Base-by-base conservation (phyloP, 2,329 filamentous ascomycete species). In the Trichophyton equinum region DNA sequence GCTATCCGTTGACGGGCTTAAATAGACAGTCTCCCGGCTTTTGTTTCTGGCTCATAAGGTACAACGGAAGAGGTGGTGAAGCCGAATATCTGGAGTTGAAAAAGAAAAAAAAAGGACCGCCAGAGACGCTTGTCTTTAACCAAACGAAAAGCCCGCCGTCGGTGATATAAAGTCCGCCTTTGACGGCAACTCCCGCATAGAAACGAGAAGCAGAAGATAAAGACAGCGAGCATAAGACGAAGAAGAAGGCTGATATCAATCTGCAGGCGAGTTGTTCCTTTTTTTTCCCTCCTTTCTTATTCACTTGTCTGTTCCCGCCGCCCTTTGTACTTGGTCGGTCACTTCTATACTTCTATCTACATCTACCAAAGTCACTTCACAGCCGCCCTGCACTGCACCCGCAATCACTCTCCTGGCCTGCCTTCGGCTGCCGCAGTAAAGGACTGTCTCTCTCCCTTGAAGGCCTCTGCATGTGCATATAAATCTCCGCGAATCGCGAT, bases 401-500 rank as follows among this genome's bases (percentile, higher is more conserved):
- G 22, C 22, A 47, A 22, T 22, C 44, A 11, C 18, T 7, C 9
- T 47, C 44, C 8, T 7, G 2, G 15, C 6, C 42, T 46, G 6
- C 42, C 15, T 46, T 5, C 11, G 33, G 33, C 33, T 38, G 42
- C 42, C 42, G 15, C 42, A 46, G n/a, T 20, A 11, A 47, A 27
- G 4, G 18, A 13, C n/a, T 2, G 20, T 47, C n/a, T 25, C 44
- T 20, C 20, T 25, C 27, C 49, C n/a, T 15, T 33, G 49, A 30
- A 30, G 13, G 13, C 22, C 22, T 33, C 22, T 30, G 49, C 49
- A 53, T 53, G 49, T 53, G 49, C 49, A 53, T 53, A 53, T 53
- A 53, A 53, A 53, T 53, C 49, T 30, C 49, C 49, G 27, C 49
- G 49, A 53, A 53, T 53, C 22, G 49, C 49, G 27, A 53, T 53